Conservation (phyloP, 495 filamentous ascomycete species). For the Penicillium malachiteum region DNA sequence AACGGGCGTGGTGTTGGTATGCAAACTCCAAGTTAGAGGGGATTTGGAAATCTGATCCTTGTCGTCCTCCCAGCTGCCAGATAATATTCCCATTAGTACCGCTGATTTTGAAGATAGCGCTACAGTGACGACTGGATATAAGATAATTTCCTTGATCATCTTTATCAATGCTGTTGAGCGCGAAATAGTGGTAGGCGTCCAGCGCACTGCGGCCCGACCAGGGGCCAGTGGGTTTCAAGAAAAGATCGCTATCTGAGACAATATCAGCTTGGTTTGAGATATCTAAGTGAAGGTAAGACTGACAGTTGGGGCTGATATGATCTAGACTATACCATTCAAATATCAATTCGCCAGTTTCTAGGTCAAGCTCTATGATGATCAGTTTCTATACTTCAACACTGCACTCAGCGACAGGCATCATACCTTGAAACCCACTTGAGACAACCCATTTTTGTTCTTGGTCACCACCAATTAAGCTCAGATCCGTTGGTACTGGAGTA, state of each 20-base stretch:
- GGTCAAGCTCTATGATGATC: constrained; percentile 27
- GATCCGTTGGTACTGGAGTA: constrained; percentile 15
- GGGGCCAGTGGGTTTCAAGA: constrained; percentile 39
- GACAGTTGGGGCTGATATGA: constrained; percentile 32
- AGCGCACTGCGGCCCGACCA: constrained; percentile 28
- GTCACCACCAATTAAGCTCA: constrained; percentile 27
- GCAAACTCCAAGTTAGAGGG: background rate
- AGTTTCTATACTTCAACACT: constrained; percentile 15
- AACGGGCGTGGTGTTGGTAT: background rate
- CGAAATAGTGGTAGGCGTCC: constrained; percentile 30
- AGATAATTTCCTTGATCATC: constrained; percentile 44
- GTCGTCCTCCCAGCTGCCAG: constrained; percentile 46
- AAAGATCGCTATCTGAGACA: constrained; percentile 37
- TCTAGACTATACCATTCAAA: constrained; percentile 37
- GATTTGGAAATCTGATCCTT: background rate
- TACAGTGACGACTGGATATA: constrained; percentile 47
- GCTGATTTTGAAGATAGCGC: constrained; percentile 49
- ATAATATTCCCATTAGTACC: constrained; percentile 49
- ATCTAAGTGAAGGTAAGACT: constrained; percentile 2
- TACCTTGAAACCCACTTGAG: constrained; percentile 33
- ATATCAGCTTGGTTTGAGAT: constrained; percentile 19
- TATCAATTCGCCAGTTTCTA: constrained; percentile 29
- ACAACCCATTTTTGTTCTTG: constrained; percentile 31
- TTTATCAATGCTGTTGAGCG: constrained; percentile 27
- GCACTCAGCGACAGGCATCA: background rate